Evolutionary conservation across 768 basidiomycete genomes (phyloP), one percentile per base, ranked within the genome.

Genomic region (Leucocoprinus sp.): DNA sequence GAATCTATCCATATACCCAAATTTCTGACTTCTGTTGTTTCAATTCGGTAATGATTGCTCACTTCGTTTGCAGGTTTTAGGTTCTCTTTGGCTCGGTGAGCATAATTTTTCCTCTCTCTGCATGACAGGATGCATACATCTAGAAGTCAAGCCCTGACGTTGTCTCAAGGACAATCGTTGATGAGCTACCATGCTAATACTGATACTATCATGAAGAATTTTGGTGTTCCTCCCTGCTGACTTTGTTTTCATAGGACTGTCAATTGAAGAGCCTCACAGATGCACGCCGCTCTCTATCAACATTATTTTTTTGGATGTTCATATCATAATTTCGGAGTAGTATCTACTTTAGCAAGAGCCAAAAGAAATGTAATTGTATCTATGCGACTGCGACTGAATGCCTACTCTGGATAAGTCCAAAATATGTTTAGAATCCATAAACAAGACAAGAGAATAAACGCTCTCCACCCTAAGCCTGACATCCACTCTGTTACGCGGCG

Each of bases 61-160:
- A n/a, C n/a, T n/a, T n/a, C n/a, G n/a, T n/a, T n/a, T n/a, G n/a
- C n/a, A n/a, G n/a, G 42, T 51, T 50, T 50, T 52, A 41, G 39
- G 34, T 37, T 24, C 17, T 27, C 14, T 23, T 37, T 37, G 22
- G 21, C 39, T 43, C 12, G 36, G 37, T 48, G 36, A 41, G 49
- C 50, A 66, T 67, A 59, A 66, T 65, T 27, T 38, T 50, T 50
- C 50, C 49, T 33, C 42, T 46, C 40, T 39, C 9, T 33, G 19
- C 47, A 46, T 45, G 54, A 49, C 54, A 65, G 78, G 86, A 83
- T 86, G 52, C 71, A 78, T 72, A 60, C 78, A 71, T 70, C 78
- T 76, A 89, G 85, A 84, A 87, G 86, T 89, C 86, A 89, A 90
- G 86, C 85, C 68, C 86, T 82, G 79, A 89, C 63, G 70, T 67